Conservation (phyloP, 148 eudicot species). For the Diospyros lotus region DNA sequence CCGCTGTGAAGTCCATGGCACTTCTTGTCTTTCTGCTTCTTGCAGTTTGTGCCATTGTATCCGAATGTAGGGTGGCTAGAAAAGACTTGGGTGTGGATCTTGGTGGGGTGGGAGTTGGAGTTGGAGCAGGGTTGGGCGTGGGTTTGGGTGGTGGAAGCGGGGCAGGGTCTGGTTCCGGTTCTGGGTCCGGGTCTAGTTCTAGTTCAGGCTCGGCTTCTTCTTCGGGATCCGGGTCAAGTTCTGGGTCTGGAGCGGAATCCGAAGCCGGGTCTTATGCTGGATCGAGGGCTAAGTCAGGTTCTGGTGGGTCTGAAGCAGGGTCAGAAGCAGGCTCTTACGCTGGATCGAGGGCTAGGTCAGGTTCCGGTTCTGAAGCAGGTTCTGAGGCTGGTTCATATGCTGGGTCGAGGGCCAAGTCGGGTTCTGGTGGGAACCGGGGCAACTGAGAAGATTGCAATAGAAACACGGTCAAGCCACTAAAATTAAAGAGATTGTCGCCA, state of each 20-base stretch:
- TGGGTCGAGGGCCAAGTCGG: slow-evolving; percentile 8
- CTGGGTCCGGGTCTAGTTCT: slow-evolving; percentile 35
- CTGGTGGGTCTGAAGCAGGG: slow-evolving; percentile 12
- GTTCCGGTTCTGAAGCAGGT: slow-evolving; percentile 3
- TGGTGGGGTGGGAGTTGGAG: slow-evolving; percentile 50
- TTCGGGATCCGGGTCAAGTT: neutral
- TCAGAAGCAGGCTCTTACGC: slow-evolving; percentile 14
- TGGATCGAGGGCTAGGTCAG: slow-evolving; percentile 16
- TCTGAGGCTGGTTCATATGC: slow-evolving; percentile 4
- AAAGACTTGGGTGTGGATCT: slow-evolving; percentile 18
- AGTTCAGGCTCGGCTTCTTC: slow-evolving; percentile 16
- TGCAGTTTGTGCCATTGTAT: no score
- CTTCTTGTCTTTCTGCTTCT: no score
- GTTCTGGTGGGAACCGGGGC: neutral
- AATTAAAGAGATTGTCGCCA: no score
- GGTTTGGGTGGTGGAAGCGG: slow-evolving; percentile 38
- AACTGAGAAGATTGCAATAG: no score
- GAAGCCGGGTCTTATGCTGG: slow-evolving; percentile 17
- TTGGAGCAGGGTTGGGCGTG: slow-evolving; percentile 40
- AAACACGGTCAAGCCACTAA: no score
- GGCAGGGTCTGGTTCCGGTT: slow-evolving; percentile 29
- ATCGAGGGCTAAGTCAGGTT: slow-evolving; percentile 11
- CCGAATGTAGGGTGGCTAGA: no score
- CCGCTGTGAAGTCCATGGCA: no score
- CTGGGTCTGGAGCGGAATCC: slow-evolving; percentile 13